Base-by-base conservation (phyloP, 257 asterid species). In the Oldenlandia corymbosa region DNA sequence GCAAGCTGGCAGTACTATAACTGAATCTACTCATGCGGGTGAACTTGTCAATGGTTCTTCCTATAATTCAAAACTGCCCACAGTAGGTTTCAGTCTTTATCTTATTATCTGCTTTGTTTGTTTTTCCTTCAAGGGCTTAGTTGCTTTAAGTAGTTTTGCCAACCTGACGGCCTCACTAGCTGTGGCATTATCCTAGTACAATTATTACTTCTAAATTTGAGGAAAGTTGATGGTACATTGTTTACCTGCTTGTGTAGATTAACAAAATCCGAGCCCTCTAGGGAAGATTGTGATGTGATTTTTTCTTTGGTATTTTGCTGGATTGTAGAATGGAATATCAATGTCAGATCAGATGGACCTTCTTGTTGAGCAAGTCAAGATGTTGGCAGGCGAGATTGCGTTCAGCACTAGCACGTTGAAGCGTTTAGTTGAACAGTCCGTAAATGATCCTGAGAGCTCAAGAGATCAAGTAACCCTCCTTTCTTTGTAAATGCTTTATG, bases 301-400 rank as follows among this genome's bases (percentile, higher is more conserved):
- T 30, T 50, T 14, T n/a, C 31, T 31, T 34, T 66, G 27, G 66
- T 73, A 21, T 54, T 51, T 51, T 71, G 54, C 64, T 51, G 58
- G 41, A 66, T 71, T 68, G 53, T 72, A 93, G 97, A 94, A 79
- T 69, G 96, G 84, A 64, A 79, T 88, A 69, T 57, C 91, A 48
- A 75, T 84, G 79, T 82, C 90, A 26, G 97, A 93, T 80, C 91
- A 90, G 73, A 82, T 84, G 85, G 99, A 93, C 70, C 95, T 93
- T 62, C 86, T 93, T 28, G 94, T 78, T 67, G 99, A 93, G 89
- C 99, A 93, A 83, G 94, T 88, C 41, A 93, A 93, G 84, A 88
- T 93, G 97, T 95, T 93, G 78, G 90, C 96, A 49, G 99, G 99
- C 63, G 99, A 93, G 83, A 93, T 88, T 79, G 99, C 97, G 60